Percentiles rank a stretch among this genome's conserved stretches.
Evolutionary conservation across 331 rosid genomes (phyloP).

Genomic region (Spiraea crenata): DNA sequence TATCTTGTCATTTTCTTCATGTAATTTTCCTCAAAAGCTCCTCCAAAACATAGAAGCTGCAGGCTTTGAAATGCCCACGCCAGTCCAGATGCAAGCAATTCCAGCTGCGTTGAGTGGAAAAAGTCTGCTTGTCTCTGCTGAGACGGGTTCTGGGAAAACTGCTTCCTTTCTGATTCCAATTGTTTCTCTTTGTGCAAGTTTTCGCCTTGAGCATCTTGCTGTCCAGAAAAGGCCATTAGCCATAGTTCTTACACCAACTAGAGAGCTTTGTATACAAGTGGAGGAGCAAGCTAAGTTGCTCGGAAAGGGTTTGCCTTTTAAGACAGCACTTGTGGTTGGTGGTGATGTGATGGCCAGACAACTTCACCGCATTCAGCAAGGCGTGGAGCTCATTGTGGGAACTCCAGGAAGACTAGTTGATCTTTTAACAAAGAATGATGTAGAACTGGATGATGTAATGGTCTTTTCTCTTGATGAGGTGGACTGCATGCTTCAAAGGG

Average conservation of each 20-base stretch:
- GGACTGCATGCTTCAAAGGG: conserved; percentile 80
- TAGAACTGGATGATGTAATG: conserved; percentile 55
- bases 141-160: conserved; percentile 84
- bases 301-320: conserved; percentile 77
- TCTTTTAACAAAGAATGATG: conserved; percentile 65
- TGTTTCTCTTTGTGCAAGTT: conserved; percentile 47
- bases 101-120: conserved; percentile 69
- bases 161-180: conserved; percentile 76
- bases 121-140: conserved; percentile 74
- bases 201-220: conserved; percentile 31
- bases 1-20: conserved; percentile 54
- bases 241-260: conserved; percentile 75
- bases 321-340: conserved; percentile 92
- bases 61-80: conserved; percentile 78
- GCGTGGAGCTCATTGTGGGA: conserved; percentile 79
- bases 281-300: conserved; percentile 81
- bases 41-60: conserved; percentile 70
- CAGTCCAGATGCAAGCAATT: conserved; percentile 96
- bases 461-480: conserved; percentile 84
- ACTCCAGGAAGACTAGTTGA: conserved; percentile 87
- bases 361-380: conserved; percentile 73
- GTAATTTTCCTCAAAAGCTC: conserved; percentile 62
- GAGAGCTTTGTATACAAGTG: conserved; percentile 81
- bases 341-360: conserved; percentile 87
- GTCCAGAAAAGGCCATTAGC: conserved; percentile 60